A percentile compares a stretch with the other conserved stretches of the same genome.
Evolutionary conservation across 129 eudicot genomes (phyloP).

Genomic region (Pseudognaphalium luteoalbum): DNA sequence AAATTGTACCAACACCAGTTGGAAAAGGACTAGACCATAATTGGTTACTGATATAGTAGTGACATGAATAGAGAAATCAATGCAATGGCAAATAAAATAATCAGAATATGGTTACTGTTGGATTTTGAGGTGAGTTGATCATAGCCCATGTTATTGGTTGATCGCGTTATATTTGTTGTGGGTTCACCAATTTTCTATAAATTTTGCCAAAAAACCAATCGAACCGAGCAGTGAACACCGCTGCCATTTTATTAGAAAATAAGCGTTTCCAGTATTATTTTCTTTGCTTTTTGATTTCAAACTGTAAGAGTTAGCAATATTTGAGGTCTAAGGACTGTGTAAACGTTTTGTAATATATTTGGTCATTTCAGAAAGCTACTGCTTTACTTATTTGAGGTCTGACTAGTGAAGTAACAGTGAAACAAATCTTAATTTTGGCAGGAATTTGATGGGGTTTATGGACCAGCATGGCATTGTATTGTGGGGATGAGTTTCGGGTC

Average conservation of each 20-base stretch:
- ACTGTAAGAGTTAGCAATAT: not conserved
- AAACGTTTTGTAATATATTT: not conserved
- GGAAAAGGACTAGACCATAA: slow-evolving; percentile 20
- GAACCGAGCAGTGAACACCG: no score
- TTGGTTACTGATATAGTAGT: not conserved
- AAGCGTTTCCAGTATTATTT: not conserved
- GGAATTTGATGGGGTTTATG: slow-evolving; percentile 89
- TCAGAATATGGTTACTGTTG: not conserved
- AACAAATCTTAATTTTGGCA: slow-evolving; percentile 22
- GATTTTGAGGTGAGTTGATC: not conserved
- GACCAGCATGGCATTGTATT: slow-evolving; percentile 89
- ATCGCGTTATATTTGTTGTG: not conserved
- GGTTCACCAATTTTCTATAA: not conserved
- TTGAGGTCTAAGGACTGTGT: not conserved
- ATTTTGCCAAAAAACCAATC: not conserved
- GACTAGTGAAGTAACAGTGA: slow-evolving; percentile 11
- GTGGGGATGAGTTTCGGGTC: slow-evolving; percentile 88
- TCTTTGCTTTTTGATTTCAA: not conserved
- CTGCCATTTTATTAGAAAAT: not conserved
- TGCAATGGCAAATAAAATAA: not conserved
- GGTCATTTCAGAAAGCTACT: not conserved
- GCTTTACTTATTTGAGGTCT: not conserved
- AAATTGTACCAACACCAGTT: slow-evolving; percentile 4
- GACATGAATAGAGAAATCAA: slow-evolving; percentile 15
- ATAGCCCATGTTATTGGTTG: not conserved